Percentiles rank a stretch among this genome's conserved stretches.
phyloP scores from a whole-genome alignment of 768 basidiomycete genomes.

The Collybiopsis luxurians region DNA sequence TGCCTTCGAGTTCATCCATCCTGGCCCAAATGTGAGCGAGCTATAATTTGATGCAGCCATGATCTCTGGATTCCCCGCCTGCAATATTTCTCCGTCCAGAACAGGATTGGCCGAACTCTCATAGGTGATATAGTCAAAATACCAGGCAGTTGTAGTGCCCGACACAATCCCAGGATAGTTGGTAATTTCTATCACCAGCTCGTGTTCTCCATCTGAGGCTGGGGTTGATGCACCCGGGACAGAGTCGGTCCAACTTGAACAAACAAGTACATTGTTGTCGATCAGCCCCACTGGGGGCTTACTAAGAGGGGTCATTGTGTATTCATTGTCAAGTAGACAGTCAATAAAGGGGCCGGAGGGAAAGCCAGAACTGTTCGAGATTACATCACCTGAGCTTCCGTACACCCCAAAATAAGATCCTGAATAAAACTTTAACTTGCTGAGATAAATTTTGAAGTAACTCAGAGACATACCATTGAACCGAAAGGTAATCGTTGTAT shows the following conservation, averaged over 20 bases:
- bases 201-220: constrained; percentile 7
- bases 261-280: background rate
- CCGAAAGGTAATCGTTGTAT: constrained; percentile 1
- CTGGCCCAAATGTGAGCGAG: constrained; percentile 1
- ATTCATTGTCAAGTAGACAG: background rate
- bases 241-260: background rate
- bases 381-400: background rate
- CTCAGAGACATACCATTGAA: constrained; percentile 1
- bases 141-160: background rate
- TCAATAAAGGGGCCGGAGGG: background rate
- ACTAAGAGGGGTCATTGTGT: background rate
- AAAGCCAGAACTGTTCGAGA: background rate
- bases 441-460: background rate
- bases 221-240: background rate
- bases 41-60: background rate
- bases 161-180: too few relatives aligned
- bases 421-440: background rate
- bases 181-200: constrained; percentile 2
- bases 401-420: background rate
- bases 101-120: background rate
- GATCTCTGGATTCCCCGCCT: constrained; percentile 1
- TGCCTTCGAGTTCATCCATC: background rate
- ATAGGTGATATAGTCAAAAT: constrained; percentile 4
- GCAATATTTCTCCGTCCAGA: constrained; percentile 4
- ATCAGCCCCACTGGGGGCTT: background rate